Evolutionary conservation across 768 basidiomycete species (phyloP).

Genomic region (Hericium erinaceus): DNA sequence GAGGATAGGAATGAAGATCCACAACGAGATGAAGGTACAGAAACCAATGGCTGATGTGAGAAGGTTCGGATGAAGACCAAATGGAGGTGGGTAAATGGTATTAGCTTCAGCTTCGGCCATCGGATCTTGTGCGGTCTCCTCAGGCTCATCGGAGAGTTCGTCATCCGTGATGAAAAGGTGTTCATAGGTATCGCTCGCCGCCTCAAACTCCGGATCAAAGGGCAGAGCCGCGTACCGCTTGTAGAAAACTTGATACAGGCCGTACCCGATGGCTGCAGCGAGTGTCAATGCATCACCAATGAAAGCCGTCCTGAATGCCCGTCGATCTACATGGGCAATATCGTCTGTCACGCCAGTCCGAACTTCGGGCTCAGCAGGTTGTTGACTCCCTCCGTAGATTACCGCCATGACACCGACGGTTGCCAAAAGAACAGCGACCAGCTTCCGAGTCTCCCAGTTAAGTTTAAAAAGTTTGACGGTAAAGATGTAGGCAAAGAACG

Average conservation of each 20-base stretch:
- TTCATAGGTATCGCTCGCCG: conserved; percentile 35
- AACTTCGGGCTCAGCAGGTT: conserved; percentile 20
- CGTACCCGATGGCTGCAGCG: conserved; percentile 61
- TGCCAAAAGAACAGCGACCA: conserved; percentile 71
- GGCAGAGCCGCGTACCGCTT: conserved; percentile 69
- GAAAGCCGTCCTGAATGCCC: conserved; percentile 41
- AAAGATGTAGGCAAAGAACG: conserved; percentile 87
- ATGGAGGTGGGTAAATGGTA: conserved; percentile 53
- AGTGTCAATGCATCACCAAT: conserved; percentile 70
- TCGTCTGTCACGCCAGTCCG: conserved; percentile 3
- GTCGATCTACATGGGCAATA: background rate
- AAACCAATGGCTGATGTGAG: conserved; percentile 76
- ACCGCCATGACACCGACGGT: conserved; percentile 74
- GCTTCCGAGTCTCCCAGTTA: conserved; percentile 52
- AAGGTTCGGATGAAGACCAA: conserved; percentile 79
- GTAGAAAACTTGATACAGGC: conserved; percentile 78
- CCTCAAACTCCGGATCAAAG: conserved; percentile 43
- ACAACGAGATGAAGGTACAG: conserved; percentile 61
- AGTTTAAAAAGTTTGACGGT: conserved; percentile 61
- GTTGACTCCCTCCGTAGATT: conserved; percentile 57
- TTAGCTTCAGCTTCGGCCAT: conserved; percentile 18
- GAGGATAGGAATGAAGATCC: conserved; percentile 71
- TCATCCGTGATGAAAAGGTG: conserved; percentile 33
- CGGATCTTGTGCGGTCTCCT: conserved; percentile 3
- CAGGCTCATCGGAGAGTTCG: conserved; percentile 15